A percentile compares a stretch with the other conserved stretches of the same genome.
phyloP scores from a whole-genome alignment of 257 asterid species.

The Leptodermis oblonga region DNA sequence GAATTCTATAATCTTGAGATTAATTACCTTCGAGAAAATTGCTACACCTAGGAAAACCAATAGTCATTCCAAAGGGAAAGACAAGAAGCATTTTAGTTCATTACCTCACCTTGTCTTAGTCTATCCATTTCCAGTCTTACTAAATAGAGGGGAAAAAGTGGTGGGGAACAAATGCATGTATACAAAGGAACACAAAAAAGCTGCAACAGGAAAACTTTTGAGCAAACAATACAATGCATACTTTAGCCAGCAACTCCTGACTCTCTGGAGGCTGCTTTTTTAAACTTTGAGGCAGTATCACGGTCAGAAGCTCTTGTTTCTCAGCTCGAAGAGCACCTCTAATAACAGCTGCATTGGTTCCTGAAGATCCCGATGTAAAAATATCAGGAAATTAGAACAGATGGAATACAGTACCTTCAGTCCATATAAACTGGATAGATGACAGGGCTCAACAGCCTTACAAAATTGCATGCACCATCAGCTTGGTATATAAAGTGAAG shows the following conservation, averaged over 20 bases:
- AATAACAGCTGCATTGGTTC: conserved; percentile 97
- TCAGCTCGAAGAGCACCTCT: conserved; percentile 99
- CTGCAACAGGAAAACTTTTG: neutral
- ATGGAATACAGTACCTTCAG: neutral
- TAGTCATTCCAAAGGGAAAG: neutral
- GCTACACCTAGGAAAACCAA: neutral
- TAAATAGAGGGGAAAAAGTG: neutral
- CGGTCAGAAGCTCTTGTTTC: conserved; percentile 88
- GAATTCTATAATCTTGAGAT: neutral
- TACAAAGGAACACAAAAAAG: neutral
- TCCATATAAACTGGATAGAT: neutral
- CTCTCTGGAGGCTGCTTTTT: conserved; percentile 92
- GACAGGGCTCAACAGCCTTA: too few species aligned
- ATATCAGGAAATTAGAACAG: conserved; percentile 50
- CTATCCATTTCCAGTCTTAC: neutral
- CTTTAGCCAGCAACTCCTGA: conserved; percentile 90
- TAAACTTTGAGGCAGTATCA: conserved; percentile 94
- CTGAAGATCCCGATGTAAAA: conserved; percentile 97
- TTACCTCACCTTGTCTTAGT: neutral
- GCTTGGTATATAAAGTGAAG: neutral
- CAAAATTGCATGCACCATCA: neutral
- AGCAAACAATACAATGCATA: conserved; percentile 25
- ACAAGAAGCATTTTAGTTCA: neutral
- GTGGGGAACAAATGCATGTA: neutral
- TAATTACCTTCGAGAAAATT: neutral